phyloP scores from a whole-genome alignment of 1,139 yeast genomes.

The Schwanniomyces etchellsii region DNA sequence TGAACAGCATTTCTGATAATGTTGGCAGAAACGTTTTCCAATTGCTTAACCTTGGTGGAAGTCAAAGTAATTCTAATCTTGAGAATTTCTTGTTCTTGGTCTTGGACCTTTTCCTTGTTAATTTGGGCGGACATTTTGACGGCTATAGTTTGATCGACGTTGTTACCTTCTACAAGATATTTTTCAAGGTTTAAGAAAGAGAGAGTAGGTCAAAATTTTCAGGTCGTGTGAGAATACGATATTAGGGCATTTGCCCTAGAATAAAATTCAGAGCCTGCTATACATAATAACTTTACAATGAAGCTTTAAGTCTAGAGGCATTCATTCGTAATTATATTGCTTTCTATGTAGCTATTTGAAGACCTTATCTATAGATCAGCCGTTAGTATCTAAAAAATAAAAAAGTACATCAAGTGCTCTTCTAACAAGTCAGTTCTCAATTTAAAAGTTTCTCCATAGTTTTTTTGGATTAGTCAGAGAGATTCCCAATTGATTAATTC shows the following conservation, averaged over 20 bases:
- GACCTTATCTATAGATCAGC: too few relatives aligned
- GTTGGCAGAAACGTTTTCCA: slow-evolving; percentile 88
- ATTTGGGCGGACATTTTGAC: slow-evolving; percentile 65
- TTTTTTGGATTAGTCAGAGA: slow-evolving; percentile 31
- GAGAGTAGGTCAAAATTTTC: slow-evolving; percentile 6
- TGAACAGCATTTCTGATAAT: slow-evolving; percentile 84
- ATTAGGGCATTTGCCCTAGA: slow-evolving; percentile 1
- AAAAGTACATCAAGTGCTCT: too few relatives aligned
- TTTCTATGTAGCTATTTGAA: too few relatives aligned
- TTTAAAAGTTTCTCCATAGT: slow-evolving; percentile 21
- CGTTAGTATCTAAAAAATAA: too few relatives aligned
- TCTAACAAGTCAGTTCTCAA: slow-evolving; percentile 12
- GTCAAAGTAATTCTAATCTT: slow-evolving; percentile 99
- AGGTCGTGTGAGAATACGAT: slow-evolving; percentile 1
- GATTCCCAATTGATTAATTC: slow-evolving; percentile 33
- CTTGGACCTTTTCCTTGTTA: slow-evolving; percentile 78
- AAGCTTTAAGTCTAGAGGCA: too few relatives aligned
- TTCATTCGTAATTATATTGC: too few relatives aligned
- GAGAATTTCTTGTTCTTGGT: slow-evolving; percentile 80
- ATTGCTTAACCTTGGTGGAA: slow-evolving; percentile 97
- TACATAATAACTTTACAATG: too few relatives aligned
- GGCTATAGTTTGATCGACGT: slow-evolving; percentile 30
- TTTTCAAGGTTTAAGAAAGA: neutral
- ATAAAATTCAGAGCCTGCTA: neutral
- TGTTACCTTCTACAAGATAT: slow-evolving; percentile 15